These are phyloP conservation scores for Arthroderma sp. DNA, from an alignment of 2,329 filamentous ascomycete genomes.

Conservation along the genomic window DNA sequence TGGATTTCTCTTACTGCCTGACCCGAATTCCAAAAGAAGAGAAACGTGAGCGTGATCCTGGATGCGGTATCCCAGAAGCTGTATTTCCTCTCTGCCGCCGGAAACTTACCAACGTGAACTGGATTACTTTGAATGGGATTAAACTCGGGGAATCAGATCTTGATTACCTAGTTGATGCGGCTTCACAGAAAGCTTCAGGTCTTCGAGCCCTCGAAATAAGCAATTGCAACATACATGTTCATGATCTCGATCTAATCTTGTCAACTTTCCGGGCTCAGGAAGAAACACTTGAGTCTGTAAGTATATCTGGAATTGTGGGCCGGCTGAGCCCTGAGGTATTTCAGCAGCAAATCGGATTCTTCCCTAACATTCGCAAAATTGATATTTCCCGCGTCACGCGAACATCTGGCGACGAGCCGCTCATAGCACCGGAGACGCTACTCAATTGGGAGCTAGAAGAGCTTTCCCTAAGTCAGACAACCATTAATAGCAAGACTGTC, in stretches of 20 bases:
- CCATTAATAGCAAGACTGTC: constrained; percentile 49
- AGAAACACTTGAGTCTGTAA: constrained; percentile 52
- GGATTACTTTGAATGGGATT: constrained; percentile 56
- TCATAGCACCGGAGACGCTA: constrained; percentile 54
- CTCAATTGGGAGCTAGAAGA: constrained; percentile 56
- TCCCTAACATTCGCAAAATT: constrained; percentile 52
- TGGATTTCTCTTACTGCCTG: constrained; percentile 54
- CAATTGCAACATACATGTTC: constrained; percentile 42
- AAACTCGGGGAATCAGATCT: constrained; percentile 58
- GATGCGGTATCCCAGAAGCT: constrained; percentile 57
- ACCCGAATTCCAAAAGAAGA: constrained; percentile 42
- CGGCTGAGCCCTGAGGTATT: constrained; percentile 52
- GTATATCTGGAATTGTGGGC: constrained; percentile 54
- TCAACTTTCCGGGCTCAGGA: constrained; percentile 53
- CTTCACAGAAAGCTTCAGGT: constrained; percentile 50
- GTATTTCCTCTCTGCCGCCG: constrained; percentile 55
- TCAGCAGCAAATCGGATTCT: constrained; percentile 53
- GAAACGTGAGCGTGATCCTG: constrained; percentile 41
- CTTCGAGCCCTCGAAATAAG: constrained; percentile 56
- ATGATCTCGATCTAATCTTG: constrained; percentile 44
- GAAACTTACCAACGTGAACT: constrained; percentile 56
- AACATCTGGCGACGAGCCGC: constrained; percentile 48
- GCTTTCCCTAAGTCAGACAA: constrained; percentile 50
- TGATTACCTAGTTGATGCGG: constrained; percentile 53
- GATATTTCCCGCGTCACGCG: constrained; percentile 53